Base-by-base conservation (phyloP, 106 monocot genomes). In the Ottelia alismoides region DNA sequence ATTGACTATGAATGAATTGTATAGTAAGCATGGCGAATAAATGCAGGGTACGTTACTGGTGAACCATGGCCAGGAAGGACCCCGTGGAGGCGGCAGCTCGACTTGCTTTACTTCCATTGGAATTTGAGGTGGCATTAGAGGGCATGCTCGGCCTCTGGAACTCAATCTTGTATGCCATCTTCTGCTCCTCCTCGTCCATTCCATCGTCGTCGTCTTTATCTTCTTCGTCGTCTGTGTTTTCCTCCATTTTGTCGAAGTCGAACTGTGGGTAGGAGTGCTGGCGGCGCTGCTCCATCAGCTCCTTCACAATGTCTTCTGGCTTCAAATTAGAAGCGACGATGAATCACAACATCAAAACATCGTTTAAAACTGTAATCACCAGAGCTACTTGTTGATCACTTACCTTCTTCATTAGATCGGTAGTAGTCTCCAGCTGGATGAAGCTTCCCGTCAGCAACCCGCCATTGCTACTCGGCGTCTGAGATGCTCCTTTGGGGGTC, bases 241-340 rank as follows among this genome's bases (percentile, higher is more conserved):
- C 65, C 52, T 57, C 53, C 22, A 73, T 76, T 27, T 59, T 67
- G 31, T 67, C 63, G 48, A 62, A 61, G 28, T 57, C 62, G 21
- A 72, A 68, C 56, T n/a, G n/a, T n/a, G 50, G 53, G 17, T 20
- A 30, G 27, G 24, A 10, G 14, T 17, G 17, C 27, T 2, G 47
- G 10, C 18, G 44, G 28, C 60, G 60, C 22, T 62, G 26, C 5
- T 53, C 66, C 70, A 69, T 72, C 61, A 72, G 14, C 60, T 74
- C 78, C 72, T 72, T 87, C 69, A 87, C 53, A 31, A 67, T 74
- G 70, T 75, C 78, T 56, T 77, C 86, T 78, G 86, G 77, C 86
- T 87, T 87, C 77, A 87, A 68, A 59, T 27, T 55, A 83, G 61
- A 64, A 53, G 20, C 30, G 18, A 63, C 17, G 32, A 67, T 50